These are phyloP conservation scores for Plasmodium adleri DNA, from an alignment of 169 alveolate genomes.

Conservation along the genomic window DNA sequence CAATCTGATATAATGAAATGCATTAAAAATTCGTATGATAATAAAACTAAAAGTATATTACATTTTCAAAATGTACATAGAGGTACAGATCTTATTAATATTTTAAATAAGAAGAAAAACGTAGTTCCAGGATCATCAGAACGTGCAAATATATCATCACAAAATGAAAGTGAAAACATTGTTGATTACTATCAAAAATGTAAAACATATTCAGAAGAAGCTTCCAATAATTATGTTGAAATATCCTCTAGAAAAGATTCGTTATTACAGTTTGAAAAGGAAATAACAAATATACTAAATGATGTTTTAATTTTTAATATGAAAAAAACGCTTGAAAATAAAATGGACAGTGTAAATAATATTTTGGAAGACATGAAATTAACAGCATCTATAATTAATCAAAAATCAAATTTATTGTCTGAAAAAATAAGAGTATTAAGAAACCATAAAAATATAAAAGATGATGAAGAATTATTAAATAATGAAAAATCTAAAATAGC, in stretches of 20 bases:
- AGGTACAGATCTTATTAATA: neutral
- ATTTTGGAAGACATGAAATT: constrained; percentile 6
- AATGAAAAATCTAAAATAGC: constrained; percentile 30
- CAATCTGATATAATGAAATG: neutral
- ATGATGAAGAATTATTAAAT: neutral
- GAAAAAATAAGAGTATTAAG: constrained; percentile 11
- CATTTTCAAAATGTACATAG: constrained; percentile 11
- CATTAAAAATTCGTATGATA: neutral
- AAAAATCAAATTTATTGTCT: neutral
- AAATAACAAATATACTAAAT: constrained; percentile 8
- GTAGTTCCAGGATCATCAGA: neutral
- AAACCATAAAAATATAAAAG: neutral
- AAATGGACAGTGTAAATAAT: neutral
- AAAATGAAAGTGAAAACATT: constrained; percentile 2
- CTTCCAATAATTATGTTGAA: neutral
- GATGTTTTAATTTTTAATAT: constrained; percentile 25
- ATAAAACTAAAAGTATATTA: neutral
- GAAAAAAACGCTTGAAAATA: constrained; percentile 2
- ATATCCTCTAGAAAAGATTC: neutral
- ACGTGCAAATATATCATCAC: neutral
- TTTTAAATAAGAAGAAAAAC: neutral
- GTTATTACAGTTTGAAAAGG: neutral
- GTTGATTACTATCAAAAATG: neutral
- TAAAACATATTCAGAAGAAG: neutral
- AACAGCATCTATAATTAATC: neutral